A percentile compares a stretch with the other conserved stretches of the same genome.
Conservation (phyloP, 305 asterid species). For the Rubia peregrina region DNA sequence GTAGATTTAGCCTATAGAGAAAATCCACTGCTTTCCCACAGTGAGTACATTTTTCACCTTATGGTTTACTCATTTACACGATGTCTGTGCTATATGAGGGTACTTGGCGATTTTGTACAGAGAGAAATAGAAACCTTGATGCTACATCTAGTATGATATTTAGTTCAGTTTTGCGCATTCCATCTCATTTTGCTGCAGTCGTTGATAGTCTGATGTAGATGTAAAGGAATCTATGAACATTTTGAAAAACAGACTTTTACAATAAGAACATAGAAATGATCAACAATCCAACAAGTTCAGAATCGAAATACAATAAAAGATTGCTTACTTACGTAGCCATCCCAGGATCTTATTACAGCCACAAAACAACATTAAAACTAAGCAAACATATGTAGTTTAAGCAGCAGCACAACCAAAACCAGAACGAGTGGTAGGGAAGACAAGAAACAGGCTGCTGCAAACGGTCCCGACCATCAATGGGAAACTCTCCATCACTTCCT, state of each 20-base stretch:
- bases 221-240: too few relatives aligned
- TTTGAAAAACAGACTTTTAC: too few relatives aligned
- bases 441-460: constrained; percentile 81
- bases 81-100: neutral
- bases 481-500: constrained; percentile 85
- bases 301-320: neutral
- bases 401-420: constrained; percentile 82
- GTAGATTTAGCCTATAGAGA: neutral
- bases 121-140: neutral
- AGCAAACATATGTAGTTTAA: constrained; percentile 13
- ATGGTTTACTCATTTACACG: neutral
- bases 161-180: neutral
- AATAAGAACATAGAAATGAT: too few relatives aligned
- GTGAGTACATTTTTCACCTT: neutral
- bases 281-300: neutral
- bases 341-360: neutral
- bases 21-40: neutral
- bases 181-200: neutral
- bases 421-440: constrained; percentile 75
- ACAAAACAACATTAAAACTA: neutral
- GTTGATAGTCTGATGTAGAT: too few relatives aligned
- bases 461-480: constrained; percentile 83
- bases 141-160: neutral
- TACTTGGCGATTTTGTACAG: neutral
- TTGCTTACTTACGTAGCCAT: neutral